Conservation (phyloP, 2,329 filamentous ascomycete genomes). For the Chaetomiaceae sp. region DNA sequence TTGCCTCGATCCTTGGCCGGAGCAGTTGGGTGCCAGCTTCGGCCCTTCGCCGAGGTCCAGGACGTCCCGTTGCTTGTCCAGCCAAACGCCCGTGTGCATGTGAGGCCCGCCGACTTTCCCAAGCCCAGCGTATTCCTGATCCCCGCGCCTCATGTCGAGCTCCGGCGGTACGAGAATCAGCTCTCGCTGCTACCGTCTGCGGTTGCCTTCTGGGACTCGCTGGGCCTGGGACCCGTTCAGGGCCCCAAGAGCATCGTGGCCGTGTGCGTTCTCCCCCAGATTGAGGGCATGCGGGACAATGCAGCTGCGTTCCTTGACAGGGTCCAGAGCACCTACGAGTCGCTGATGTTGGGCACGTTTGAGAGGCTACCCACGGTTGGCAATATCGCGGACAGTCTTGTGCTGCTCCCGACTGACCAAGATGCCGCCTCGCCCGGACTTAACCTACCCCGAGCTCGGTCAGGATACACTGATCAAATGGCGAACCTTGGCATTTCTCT, state of each 20-base stretch:
- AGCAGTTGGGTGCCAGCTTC: constrained; percentile 40
- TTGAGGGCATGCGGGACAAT: constrained; percentile 57
- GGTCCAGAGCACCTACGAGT: constrained; percentile 68
- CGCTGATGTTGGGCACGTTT: constrained; percentile 66
- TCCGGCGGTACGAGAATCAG: constrained; percentile 64
- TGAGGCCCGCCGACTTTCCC: constrained; percentile 46
- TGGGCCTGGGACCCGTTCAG: constrained; percentile 68
- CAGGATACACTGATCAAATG: constrained; percentile 46
- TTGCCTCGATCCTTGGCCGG: constrained; percentile 43
- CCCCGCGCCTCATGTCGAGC: constrained; percentile 64
- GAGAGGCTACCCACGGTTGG: constrained; percentile 42
- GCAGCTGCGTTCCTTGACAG: constrained; percentile 62
- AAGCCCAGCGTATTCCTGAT: constrained; percentile 58
- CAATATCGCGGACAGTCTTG: constrained; percentile 45
- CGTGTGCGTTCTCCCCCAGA: constrained; percentile 66
- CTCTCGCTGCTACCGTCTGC: constrained; percentile 72
- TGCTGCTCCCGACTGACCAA: constrained; percentile 34
- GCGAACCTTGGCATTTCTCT: constrained; percentile 46
- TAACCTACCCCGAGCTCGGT: constrained; percentile 39
- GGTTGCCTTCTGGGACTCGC: constrained; percentile 74
- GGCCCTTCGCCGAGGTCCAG: constrained; percentile 52
- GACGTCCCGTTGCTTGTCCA: constrained; percentile 53
- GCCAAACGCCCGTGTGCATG: constrained; percentile 45
- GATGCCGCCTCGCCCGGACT: constrained; percentile 40
- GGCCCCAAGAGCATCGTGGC: constrained; percentile 67